Evolutionary conservation across 257 asterid species (phyloP).

Genomic region (Solanum pinnatisectum): DNA sequence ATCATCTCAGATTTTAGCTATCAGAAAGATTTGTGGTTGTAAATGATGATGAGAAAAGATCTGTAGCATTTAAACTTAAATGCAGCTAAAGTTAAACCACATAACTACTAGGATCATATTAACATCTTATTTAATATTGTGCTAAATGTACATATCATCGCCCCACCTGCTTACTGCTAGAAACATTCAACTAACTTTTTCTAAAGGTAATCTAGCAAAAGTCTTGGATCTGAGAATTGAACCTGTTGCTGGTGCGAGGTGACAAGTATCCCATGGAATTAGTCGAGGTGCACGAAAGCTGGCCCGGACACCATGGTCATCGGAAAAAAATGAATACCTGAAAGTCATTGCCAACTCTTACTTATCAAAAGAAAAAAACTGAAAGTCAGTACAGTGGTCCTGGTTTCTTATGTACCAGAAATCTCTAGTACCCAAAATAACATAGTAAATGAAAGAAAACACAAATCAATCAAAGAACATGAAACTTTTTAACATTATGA

Average conservation of each 20-base stretch:
- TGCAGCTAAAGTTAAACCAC: neutral
- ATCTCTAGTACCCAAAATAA: neutral
- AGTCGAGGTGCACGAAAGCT: neutral
- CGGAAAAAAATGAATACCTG: neutral
- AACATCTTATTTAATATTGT: neutral
- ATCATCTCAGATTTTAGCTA: neutral
- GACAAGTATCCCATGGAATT: neutral
- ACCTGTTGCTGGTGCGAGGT: neutral
- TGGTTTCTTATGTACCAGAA: neutral
- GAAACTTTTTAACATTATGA: neutral
- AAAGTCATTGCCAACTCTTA: neutral
- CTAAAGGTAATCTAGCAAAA: neutral
- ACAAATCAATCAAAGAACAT: neutral
- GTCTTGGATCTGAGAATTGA: neutral
- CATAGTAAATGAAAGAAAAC: neutral
- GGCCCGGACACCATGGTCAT: neutral
- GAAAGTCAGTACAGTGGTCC: neutral
- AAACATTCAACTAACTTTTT: neutral
- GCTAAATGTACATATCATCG: neutral
- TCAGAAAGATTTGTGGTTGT: neutral
- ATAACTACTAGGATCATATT: neutral
- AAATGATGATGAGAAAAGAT: neutral
- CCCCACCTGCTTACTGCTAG: neutral
- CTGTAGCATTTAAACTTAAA: neutral
- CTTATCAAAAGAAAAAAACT: neutral